Conservation (phyloP, 257 asterid species). For the Salvia splendens region DNA sequence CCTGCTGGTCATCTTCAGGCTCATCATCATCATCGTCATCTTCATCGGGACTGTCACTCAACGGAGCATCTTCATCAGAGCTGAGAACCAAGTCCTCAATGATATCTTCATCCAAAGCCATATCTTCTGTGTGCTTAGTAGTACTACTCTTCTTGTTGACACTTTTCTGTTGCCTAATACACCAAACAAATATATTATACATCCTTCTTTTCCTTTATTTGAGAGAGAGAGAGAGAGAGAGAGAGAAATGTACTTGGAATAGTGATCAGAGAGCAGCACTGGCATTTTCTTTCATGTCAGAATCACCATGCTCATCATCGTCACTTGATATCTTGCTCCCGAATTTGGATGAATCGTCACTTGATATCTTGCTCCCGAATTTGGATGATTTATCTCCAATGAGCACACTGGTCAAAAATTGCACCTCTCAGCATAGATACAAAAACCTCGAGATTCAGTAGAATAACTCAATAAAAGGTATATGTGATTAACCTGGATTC, state of each 20-base stretch:
- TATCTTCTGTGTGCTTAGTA: conserved; percentile 36
- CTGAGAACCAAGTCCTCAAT: conserved; percentile 80
- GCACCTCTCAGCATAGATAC: conserved; percentile 29
- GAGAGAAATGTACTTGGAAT: conserved; percentile 56
- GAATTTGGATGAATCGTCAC: conserved; percentile 44
- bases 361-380: conserved; percentile 47
- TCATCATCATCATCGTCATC: conserved; percentile 43
- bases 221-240: conserved; percentile 17
- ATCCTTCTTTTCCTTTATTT: conserved; percentile 5
- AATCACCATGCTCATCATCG: conserved; percentile 58
- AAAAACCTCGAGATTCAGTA: neutral
- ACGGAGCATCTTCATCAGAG: conserved; percentile 65
- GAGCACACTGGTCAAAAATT: conserved; percentile 49
- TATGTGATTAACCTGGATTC: conserved; percentile 61
- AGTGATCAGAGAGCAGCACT: conserved; percentile 48
- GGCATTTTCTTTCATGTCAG: conserved; percentile 46
- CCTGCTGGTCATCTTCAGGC: conserved; percentile 28
- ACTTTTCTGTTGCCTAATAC: conserved; percentile 43
- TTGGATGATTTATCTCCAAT: conserved; percentile 64
- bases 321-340: conserved; percentile 46
- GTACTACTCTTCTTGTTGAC: conserved; percentile 43
- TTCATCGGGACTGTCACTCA: conserved; percentile 34
- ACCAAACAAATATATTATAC: conserved; percentile 18
- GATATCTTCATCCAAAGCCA: conserved; percentile 63
- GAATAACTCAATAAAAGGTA: neutral